Base-by-base conservation (phyloP, 495 filamentous ascomycete genomes). In the Penicillium bovifimosum region DNA sequence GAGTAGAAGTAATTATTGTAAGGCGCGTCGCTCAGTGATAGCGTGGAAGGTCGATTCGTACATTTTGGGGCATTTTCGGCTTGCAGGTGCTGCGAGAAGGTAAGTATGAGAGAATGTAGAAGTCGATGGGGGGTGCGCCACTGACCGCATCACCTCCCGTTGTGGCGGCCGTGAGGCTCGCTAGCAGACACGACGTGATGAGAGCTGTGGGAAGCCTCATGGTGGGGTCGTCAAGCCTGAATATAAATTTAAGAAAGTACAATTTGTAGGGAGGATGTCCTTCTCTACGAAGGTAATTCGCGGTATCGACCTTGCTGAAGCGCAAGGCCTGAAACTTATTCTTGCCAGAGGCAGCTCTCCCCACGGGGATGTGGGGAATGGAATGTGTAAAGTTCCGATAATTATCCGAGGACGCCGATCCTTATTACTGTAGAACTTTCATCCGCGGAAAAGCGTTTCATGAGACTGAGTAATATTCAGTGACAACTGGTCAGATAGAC, bases 1-100 rank as follows among this genome's bases (percentile, higher is more conserved):
- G 75, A 77, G 50, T 80, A 77, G 66, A 86, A 84, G 64, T 82
- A 86, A 53, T 86, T 83, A 28, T 80, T 68, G 62, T 84, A 84
- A 1, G 82, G 82, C 9, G 67, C 72, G 38, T 66, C 65, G 13
- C 45, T 54, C 0, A 68, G 50, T 3, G 64, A 57, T 9, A 68
- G 42, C 5, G 54, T 64, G 1, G 63, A 58, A 11, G 58, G 16
- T 26, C 40, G 13, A 43, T 41, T 46, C 10, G 20, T 13, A 34
- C 61, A 63, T 2, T 4, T 24, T 24, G 20, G 20, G 4, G 20
- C 20, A 24, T 24, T 24, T 2, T 24, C 20, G 20, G 20, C 20
- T 24, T 24, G 20, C 2, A 24, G 20, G 20, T 24, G 4, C 20
- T 24, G 20, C 20, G 20, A 4, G 20, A 4, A 24, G 20, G 20